Evolutionary conservation across 2,329 filamentous ascomycete genomes (phyloP), one percentile per base, ranked within the genome.

Genomic region (Paecilomyces formosus): DNA sequence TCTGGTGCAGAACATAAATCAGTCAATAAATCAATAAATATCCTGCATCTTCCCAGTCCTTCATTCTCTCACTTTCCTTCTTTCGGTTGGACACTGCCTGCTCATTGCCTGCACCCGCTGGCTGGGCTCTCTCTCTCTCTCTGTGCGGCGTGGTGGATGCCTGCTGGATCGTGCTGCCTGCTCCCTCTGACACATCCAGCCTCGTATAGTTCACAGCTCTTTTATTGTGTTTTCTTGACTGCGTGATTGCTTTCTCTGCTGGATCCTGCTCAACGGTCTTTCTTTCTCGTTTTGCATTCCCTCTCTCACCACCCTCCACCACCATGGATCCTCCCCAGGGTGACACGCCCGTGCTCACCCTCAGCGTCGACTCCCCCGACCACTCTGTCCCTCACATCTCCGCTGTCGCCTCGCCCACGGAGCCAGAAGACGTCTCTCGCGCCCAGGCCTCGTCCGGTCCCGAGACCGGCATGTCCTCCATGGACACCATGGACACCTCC

Each of bases 401-500:
- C 21, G 9, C 50, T 2, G 50, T 51, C 21, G 55, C 30, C 49
- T 13, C 6, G 30, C 21, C 45, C 31, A 22, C 52, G 4, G 54
- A 55, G 24, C n/a, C 35, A 24, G 39, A 55, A 18, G 31, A 56
- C 5, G 35, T 13, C 50, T 21, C 12, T 6, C n/a, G 21, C 12
- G 50, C 50, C n/a, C 21, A 5, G 12, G 21, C 52, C n/a, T 54
- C 54, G 3, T 49, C 54, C 11, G 49, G 45, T 39, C 58, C 55
- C 5, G n/a, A 31, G 15, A 45, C 28, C 15, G 55, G 30, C 18
- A 28, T 39, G 8, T 24, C 58, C 13, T 12, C 57, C 7, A 24
- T 54, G 21, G 51, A 52, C 26, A 54, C 56, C 35, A 67, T 68
- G 65, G 66, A 68, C 57, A 59, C 63, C 8, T 53, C 57, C 2